Evolutionary conservation across 805 yeast genomes (phyloP).

Genomic region (Yamadazyma philogaea): DNA sequence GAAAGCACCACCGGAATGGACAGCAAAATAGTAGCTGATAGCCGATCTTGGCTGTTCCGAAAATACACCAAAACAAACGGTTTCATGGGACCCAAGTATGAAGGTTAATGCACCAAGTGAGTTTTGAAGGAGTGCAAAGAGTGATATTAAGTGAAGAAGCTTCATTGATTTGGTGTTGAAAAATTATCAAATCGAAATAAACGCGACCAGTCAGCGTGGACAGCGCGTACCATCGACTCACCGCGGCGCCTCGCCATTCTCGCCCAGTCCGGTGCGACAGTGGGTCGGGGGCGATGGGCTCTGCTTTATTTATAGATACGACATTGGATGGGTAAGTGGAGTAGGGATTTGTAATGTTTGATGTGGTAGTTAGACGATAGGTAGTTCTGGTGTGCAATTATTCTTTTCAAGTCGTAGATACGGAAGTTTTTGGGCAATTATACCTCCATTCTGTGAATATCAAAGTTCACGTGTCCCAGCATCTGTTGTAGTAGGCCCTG

Average conservation of each 20-base stretch:
- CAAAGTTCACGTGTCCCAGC: no score
- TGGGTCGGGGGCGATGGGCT: neutral
- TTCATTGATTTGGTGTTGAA: conserved; percentile 5
- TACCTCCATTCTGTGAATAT: no score
- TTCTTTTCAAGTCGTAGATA: no score
- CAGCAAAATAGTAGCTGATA: conserved; percentile 78
- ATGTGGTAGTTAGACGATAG: no score
- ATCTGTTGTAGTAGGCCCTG: no score
- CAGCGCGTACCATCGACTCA: neutral
- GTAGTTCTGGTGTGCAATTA: no score
- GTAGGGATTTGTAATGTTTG: no score
- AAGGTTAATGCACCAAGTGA: conserved; percentile 66
- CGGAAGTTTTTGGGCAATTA: no score
- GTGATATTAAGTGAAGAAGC: neutral
- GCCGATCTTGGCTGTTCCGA: conserved; percentile 57
- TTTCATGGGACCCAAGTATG: conserved; percentile 70
- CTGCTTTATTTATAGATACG: neutral
- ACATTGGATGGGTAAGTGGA: neutral
- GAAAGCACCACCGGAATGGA: conserved; percentile 74
- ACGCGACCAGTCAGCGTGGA: neutral
- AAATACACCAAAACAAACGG: conserved; percentile 67
- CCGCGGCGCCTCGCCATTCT: neutral
- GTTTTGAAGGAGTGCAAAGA: conserved; percentile 18
- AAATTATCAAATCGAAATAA: neutral
- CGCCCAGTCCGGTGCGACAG: neutral